phyloP scores from a whole-genome alignment of 805 yeast species.

The Sugiyamaella mastotermitis region DNA sequence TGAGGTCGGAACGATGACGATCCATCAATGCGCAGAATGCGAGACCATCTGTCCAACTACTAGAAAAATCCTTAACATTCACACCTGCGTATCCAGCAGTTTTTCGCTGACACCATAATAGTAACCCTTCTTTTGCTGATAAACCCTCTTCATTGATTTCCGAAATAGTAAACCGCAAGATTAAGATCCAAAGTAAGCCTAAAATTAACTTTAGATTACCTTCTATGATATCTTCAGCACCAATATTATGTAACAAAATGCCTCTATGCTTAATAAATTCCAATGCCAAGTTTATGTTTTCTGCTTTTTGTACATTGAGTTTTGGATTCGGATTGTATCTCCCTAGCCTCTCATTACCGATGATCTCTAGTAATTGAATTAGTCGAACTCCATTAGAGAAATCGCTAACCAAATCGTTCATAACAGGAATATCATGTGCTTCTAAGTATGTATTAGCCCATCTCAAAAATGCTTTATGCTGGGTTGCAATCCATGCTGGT shows the following conservation, averaged over 20 bases:
- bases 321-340: conserved; percentile 28
- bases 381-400: conserved; percentile 31
- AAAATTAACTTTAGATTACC: conserved; percentile 89
- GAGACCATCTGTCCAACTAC: conserved; percentile 49
- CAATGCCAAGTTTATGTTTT: conserved; percentile 33
- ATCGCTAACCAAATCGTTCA: conserved; percentile 26
- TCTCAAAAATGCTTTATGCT: conserved; percentile 34
- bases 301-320: conserved; percentile 33
- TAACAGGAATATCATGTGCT: conserved; percentile 21
- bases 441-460: conserved; percentile 35
- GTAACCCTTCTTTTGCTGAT: conserved; percentile 37
- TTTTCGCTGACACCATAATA: conserved; percentile 50
- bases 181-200: conserved; percentile 75
- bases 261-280: conserved; percentile 32
- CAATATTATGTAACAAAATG: conserved; percentile 32
- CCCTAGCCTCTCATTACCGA: conserved; percentile 33
- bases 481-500: conserved; percentile 33
- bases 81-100: conserved; percentile 35
- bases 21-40: conserved; percentile 44
- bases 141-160: conserved; percentile 35
- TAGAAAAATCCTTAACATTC: conserved; percentile 42
- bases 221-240: conserved; percentile 83
- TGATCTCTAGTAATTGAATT: conserved; percentile 32
- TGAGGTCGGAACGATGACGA: conserved; percentile 37
- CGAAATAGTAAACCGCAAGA: conserved; percentile 33